Conservation (phyloP, 169 alveolate species). For the Eimeria sp. region DNA sequence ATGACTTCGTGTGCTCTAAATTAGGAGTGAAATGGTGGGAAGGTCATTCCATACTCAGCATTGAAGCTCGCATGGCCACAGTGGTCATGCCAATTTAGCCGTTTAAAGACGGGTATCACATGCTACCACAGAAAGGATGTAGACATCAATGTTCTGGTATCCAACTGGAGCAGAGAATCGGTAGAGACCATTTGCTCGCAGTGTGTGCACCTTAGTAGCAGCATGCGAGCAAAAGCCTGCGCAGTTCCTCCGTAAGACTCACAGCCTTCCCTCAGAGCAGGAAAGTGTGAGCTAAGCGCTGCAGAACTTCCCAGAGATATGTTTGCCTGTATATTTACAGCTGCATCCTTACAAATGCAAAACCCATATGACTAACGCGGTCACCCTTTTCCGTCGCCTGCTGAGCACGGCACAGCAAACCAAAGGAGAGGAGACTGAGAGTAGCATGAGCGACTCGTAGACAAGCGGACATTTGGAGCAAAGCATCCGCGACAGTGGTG, state of each 20-base stretch:
- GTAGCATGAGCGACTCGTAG: background rate
- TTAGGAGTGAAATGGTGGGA: background rate
- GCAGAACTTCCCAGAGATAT: too few species aligned
- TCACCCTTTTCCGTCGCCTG: background rate
- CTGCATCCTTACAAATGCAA: background rate
- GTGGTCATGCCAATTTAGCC: background rate
- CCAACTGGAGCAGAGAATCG: too few species aligned
- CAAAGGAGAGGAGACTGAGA: background rate
- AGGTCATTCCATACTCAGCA: background rate
- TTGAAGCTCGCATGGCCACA: background rate
- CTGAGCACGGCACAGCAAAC: background rate
- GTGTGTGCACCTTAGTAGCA: too few species aligned
- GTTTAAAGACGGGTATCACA: background rate
- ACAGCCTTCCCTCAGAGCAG: background rate
- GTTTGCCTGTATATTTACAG: background rate
- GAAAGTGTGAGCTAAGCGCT: background rate
- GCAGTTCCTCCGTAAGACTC: background rate
- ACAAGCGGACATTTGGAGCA: background rate
- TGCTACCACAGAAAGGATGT: background rate
- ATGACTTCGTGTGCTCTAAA: too few species aligned
- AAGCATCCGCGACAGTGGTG: background rate
- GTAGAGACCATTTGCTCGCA: too few species aligned
- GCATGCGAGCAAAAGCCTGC: background rate
- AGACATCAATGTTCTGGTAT: too few species aligned
- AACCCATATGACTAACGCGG: background rate